Evolutionary conservation across 1,284 basidiomycete species (phyloP).

Genomic region (Pulveroboletus sp.): DNA sequence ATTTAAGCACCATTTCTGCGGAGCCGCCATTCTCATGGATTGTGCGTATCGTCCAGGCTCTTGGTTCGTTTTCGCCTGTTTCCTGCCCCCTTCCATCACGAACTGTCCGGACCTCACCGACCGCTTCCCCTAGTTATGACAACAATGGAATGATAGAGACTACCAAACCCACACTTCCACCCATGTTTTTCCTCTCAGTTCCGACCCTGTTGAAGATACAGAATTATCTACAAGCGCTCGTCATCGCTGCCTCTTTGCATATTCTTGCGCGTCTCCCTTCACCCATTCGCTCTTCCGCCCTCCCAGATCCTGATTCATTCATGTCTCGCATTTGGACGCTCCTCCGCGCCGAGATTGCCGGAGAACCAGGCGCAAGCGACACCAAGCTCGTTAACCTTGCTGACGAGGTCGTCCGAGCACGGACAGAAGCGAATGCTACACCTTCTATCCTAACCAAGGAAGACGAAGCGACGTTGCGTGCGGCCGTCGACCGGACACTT

Average conservation of each 20-base stretch:
- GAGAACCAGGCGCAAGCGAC: slow-evolving; percentile 39
- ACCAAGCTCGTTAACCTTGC: slow-evolving; percentile 67
- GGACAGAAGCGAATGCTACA: slow-evolving; percentile 22
- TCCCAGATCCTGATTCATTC: slow-evolving; percentile 37
- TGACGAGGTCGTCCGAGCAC: slow-evolving; percentile 64
- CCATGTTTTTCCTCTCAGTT: slow-evolving; percentile 58
- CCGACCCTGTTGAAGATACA: slow-evolving; percentile 59
- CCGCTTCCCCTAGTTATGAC: not conserved
- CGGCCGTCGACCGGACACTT: slow-evolving; percentile 61
- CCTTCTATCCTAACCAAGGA: slow-evolving; percentile 34
- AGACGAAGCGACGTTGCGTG: slow-evolving; percentile 52
- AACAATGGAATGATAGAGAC: slow-evolving; percentile 9
- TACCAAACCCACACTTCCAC: slow-evolving; percentile 53
- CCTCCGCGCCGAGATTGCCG: slow-evolving; percentile 57
- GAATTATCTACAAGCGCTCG: slow-evolving; percentile 69
- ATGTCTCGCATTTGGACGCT: slow-evolving; percentile 64
- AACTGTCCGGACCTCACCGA: slow-evolving; percentile 14
- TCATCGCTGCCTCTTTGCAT: slow-evolving; percentile 62
- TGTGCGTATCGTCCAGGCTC: slow-evolving; percentile 46
- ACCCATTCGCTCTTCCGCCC: not conserved
- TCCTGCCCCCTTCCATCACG: slow-evolving; percentile 43
- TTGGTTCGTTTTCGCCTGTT: slow-evolving; percentile 48
- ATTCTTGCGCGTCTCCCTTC: slow-evolving; percentile 50
- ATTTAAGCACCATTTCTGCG: slow-evolving; percentile 17
- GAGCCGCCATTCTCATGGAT: slow-evolving; percentile 43